These are phyloP conservation scores for Phytophthora capsici DNA, from an alignment of 352 stramenopile genomes.

Conservation along the genomic window DNA sequence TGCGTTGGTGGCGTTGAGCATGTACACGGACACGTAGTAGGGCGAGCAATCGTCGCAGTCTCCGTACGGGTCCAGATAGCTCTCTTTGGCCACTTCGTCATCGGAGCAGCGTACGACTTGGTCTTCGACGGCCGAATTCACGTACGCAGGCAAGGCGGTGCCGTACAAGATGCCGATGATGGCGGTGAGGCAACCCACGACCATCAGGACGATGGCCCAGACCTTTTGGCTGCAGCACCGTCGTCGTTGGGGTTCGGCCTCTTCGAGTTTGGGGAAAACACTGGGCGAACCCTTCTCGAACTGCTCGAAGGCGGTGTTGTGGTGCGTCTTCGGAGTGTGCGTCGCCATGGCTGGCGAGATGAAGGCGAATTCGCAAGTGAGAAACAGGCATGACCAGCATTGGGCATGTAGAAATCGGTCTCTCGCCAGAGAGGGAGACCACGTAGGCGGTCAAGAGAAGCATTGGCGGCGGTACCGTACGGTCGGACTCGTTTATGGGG, in stretches of 20 bases:
- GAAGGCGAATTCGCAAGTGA: conserved; percentile 35
- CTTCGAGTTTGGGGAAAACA: conserved; percentile 36
- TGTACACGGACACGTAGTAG: conserved; percentile 70
- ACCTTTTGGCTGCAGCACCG: conserved; percentile 48
- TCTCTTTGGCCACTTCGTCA: conserved; percentile 43
- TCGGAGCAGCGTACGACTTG: conserved; percentile 49
- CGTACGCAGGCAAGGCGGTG: conserved; percentile 55
- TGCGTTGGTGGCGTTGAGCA: conserved; percentile 84
- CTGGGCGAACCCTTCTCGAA: conserved; percentile 34
- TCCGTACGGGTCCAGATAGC: conserved; percentile 64
- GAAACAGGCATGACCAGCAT: conserved; percentile 9
- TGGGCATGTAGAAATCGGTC: conserved; percentile 23
- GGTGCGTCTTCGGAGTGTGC: conserved; percentile 29
- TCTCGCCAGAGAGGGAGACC: neutral
- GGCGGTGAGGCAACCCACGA: conserved; percentile 43
- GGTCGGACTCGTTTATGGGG: conserved; percentile 2
- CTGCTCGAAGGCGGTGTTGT: conserved; percentile 26
- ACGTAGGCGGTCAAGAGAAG: neutral
- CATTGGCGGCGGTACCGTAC: neutral
- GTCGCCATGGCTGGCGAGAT: conserved; percentile 16
- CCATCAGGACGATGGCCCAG: conserved; percentile 42
- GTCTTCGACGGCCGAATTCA: conserved; percentile 53
- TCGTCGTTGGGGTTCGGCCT: conserved; percentile 9
- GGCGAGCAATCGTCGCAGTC: conserved; percentile 81
- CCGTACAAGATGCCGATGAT: conserved; percentile 62